Evolutionary conservation across 2,329 filamentous ascomycete species (phyloP).

Genomic region (Phialocephala sp.): DNA sequence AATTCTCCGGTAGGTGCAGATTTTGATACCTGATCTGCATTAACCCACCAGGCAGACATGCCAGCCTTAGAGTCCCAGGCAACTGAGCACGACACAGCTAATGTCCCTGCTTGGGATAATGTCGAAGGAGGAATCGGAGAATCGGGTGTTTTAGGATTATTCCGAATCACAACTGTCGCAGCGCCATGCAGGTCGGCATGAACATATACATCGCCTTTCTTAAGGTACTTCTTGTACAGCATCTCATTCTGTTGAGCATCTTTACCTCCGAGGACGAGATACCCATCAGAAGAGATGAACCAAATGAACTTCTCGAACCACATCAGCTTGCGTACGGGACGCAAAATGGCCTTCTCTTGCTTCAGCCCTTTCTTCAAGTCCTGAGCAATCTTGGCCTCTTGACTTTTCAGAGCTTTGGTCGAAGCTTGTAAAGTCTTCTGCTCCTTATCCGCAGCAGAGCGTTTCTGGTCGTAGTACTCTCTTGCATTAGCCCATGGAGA

Average conservation of each 20-base stretch:
- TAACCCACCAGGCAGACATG: slow-evolving; percentile 97
- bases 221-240: slow-evolving; percentile 84
- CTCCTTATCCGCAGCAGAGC: slow-evolving; percentile 82
- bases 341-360: slow-evolving; percentile 86
- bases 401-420: slow-evolving; percentile 81
- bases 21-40: slow-evolving; percentile 88
- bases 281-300: slow-evolving; percentile 95
- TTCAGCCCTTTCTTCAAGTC: slow-evolving; percentile 89
- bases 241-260: slow-evolving; percentile 91
- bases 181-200: slow-evolving; percentile 89
- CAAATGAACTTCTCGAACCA: slow-evolving; percentile 99
- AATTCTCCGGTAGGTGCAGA: slow-evolving; percentile 80
- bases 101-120: slow-evolving; percentile 83
- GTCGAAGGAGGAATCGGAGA: slow-evolving; percentile 92
- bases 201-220: slow-evolving; percentile 89
- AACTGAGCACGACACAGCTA: slow-evolving; percentile 82
- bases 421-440: slow-evolving; percentile 86
- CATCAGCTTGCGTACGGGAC: slow-evolving; percentile 80
- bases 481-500: slow-evolving; percentile 89
- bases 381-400: slow-evolving; percentile 84
- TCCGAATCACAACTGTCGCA: slow-evolving; percentile 87
- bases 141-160: slow-evolving; percentile 76
- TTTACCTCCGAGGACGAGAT: slow-evolving; percentile 86
- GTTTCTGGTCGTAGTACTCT: slow-evolving; percentile 91
- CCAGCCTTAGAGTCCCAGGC: slow-evolving; percentile 97